phyloP scores from a whole-genome alignment of 2,329 filamentous ascomycete species.

The Hypoxylon sp. region DNA sequence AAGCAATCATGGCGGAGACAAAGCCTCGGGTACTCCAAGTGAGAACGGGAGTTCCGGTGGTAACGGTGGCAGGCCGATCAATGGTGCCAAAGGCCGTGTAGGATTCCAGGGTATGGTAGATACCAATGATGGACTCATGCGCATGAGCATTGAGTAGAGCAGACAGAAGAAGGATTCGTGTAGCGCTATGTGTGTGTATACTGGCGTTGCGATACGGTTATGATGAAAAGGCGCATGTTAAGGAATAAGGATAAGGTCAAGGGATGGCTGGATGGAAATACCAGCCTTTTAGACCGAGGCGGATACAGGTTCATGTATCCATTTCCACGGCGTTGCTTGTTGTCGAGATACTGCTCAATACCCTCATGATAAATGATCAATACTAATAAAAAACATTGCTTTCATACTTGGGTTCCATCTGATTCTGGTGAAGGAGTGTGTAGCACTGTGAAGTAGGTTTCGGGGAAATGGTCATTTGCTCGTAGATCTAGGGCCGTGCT shows the following conservation, averaged over 20 bases:
- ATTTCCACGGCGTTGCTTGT: slow-evolving; percentile 1
- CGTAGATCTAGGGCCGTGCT: background rate
- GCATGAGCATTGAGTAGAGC: slow-evolving; percentile 92
- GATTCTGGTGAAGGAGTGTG: background rate
- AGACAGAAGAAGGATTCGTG: background rate
- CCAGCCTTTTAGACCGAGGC: background rate
- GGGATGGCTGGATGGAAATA: slow-evolving; percentile 4
- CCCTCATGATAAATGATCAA: slow-evolving; percentile 24
- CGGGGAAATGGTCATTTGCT: background rate
- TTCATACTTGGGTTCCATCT: background rate
- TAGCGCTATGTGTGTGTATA: background rate
- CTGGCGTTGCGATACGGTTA: slow-evolving; percentile 2
- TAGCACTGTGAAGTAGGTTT: background rate
- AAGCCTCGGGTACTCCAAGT: slow-evolving; percentile 66
- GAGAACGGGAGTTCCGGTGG: slow-evolving; percentile 60
- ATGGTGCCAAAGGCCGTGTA: slow-evolving; percentile 72
- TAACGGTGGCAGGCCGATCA: slow-evolving; percentile 61
- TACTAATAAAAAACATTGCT: slow-evolving; percentile 6
- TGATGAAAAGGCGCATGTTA: background rate
- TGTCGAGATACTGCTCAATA: slow-evolving; percentile 3
- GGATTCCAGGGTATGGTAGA: slow-evolving; percentile 95
- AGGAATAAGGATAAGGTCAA: background rate
- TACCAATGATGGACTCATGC: slow-evolving; percentile 95
- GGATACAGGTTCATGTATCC: slow-evolving; percentile 3
- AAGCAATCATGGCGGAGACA: slow-evolving; percentile 69